Base-by-base conservation (phyloP, 2,329 filamentous ascomycete species). In the Exophiala sideris region DNA sequence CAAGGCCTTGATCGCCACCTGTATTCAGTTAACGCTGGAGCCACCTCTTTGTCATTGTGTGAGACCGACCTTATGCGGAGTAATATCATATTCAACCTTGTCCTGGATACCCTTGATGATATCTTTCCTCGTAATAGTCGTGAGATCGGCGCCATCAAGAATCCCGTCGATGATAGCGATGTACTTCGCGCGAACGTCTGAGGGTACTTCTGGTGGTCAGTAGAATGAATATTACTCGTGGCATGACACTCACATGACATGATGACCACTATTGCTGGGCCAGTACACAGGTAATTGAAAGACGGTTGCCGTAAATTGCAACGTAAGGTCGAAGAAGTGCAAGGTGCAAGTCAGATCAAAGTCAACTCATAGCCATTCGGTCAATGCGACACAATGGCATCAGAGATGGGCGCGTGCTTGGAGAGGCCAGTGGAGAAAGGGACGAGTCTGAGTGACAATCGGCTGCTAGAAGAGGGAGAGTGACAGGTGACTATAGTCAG, bases 1-100 rank as follows among this genome's bases (percentile, higher is more conserved):
- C 45, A 91, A 76, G 48, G 75, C 75, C 67, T 89, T 89, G 70
- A 90, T 86, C 11, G 83, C 82, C 67, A 79, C 75, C 87, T 89
- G 54, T 58, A 34, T 8, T 42, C 34, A 12, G 33, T 57, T 16
- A 48, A 24, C 45, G 16, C 48, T 35, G 40, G 16, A 32, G 21
- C 8, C 14, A 29, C 7, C 32, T 48, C 36, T 16, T 39, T 16
- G 38, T 41, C 35, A 45, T 32, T 33, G 40, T 24, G 38, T 18
- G 18, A n/a, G 18, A 50, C 36, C 14, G 52, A 84, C 83, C 77
- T 86, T 86, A 62, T 84, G 78, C 48, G 77, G 75, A 48, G 79
- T 77, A 62, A 85, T 77, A 68, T 86, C 83, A 73, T 83, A 75
- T 64, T 79, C 77, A 49, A 85, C 77, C 56, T 72, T 72, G 63